phyloP scores from a whole-genome alignment of 169 alveolate genomes.

The Cystoisospora suis region DNA sequence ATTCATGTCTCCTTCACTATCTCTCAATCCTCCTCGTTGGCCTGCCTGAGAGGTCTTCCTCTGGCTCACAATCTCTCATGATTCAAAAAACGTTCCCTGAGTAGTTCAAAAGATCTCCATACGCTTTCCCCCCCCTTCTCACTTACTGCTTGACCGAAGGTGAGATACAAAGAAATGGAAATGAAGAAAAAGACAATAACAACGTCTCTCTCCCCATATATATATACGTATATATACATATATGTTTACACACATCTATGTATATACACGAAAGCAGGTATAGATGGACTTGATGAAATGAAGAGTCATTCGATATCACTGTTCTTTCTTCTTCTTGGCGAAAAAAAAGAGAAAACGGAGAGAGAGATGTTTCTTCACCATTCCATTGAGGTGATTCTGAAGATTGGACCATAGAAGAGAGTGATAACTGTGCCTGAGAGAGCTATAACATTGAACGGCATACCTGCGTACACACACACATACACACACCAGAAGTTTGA shows the following conservation, averaged over 20 bases:
- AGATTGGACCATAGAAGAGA: constrained; percentile 45
- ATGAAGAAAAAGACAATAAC: no score
- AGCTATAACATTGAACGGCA: constrained; percentile 62
- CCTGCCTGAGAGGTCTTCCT: no score
- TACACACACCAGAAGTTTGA: not conserved
- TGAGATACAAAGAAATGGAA: no score
- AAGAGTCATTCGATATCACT: not conserved
- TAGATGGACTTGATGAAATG: not conserved
- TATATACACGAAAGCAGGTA: not conserved
- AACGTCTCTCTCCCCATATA: no score
- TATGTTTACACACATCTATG: not conserved
- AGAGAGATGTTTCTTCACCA: not conserved
- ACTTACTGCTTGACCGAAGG: no score
- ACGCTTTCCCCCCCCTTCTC: no score
- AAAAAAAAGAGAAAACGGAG: not conserved
- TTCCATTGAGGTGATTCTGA: constrained; percentile 24
- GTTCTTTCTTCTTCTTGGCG: not conserved
- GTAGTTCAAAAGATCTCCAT: no score
- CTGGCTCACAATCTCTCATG: no score
- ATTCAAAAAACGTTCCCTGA: no score
- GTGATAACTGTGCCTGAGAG: constrained; percentile 52
- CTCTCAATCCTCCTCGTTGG: no score
- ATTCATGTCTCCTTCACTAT: no score
- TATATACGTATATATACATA: not conserved
- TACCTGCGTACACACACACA: constrained; percentile 29